Evolutionary conservation across 805 yeast species (phyloP).

Genomic region (Blastobotrys terrestris): DNA sequence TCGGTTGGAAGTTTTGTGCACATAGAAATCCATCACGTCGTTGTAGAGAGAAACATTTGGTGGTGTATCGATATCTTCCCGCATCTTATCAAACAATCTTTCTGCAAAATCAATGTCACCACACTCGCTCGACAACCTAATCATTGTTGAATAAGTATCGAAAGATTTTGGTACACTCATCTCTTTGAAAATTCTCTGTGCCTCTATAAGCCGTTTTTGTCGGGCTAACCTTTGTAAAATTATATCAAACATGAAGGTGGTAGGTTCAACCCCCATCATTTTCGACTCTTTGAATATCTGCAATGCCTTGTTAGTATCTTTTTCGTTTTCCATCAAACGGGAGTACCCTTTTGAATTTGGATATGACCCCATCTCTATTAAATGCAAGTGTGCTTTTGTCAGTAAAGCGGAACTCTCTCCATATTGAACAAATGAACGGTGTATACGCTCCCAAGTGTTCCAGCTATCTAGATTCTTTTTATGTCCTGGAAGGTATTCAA

Average conservation of each 20-base stretch:
- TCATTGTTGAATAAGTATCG: constrained; percentile 35
- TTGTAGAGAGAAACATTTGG: constrained; percentile 35
- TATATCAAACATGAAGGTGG: constrained; percentile 32
- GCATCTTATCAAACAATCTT: constrained; percentile 32
- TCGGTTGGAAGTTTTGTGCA: constrained; percentile 29
- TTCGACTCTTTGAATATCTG: constrained; percentile 29
- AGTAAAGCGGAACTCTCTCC: constrained; percentile 22
- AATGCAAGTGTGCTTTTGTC: constrained; percentile 21
- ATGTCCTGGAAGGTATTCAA: constrained; percentile 19
- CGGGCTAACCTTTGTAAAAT: constrained; percentile 31
- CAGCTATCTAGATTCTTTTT: constrained; percentile 15
- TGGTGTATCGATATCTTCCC: constrained; percentile 23
- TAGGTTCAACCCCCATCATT: constrained; percentile 22
- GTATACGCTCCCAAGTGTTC: constrained; percentile 26
- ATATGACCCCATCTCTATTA: constrained; percentile 24
- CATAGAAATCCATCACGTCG: constrained; percentile 33
- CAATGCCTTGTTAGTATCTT: constrained; percentile 31
- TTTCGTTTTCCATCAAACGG: constrained; percentile 26
- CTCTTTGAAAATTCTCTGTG: constrained; percentile 26
- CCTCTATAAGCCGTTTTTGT: constrained; percentile 32
- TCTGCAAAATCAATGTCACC: constrained; percentile 30
- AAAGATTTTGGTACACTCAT: constrained; percentile 29
- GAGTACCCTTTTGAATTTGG: constrained; percentile 35
- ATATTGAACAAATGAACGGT: constrained; percentile 24
- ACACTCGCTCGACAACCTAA: constrained; percentile 34